Percentiles rank a stretch among this genome's conserved stretches.
phyloP scores from a whole-genome alignment of 129 eudicot genomes.

The Flaveria sonorensis region DNA sequence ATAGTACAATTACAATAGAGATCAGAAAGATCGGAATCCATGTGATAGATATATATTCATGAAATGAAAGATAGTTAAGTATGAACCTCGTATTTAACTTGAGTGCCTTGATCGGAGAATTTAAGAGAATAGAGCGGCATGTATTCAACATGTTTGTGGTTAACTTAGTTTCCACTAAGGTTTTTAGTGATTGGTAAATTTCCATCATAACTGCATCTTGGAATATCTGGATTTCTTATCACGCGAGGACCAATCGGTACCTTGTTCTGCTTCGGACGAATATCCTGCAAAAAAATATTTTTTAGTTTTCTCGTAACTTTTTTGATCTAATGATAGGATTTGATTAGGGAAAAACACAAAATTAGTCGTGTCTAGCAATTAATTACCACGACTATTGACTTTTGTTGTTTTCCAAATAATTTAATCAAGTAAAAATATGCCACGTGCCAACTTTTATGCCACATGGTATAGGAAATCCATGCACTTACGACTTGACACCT shows the following conservation, averaged over 20 bases:
- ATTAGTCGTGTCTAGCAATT: too few relatives aligned
- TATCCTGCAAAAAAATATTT: constrained; percentile 67
- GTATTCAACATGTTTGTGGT: not conserved
- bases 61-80: not conserved
- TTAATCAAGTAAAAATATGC: too few relatives aligned
- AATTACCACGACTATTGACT: too few relatives aligned
- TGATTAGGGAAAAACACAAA: not conserved
- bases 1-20: not conserved
- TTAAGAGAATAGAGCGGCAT: not conserved
- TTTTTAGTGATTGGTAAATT: constrained; percentile 84
- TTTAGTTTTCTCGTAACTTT: not conserved
- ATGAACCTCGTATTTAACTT: not conserved
- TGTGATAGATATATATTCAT: too few relatives aligned
- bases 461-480: too few relatives aligned
- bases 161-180: constrained; percentile 48
- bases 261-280: constrained; percentile 73
- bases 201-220: constrained; percentile 91
- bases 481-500: too few relatives aligned
- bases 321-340: not conserved
- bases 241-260: constrained; percentile 80
- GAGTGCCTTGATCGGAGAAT: too few relatives aligned
- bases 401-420: too few relatives aligned
- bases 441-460: too few relatives aligned
- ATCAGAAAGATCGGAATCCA: too few relatives aligned
- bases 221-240: constrained; percentile 75